Conservation (phyloP, 2,329 filamentous ascomycete species). For the Diaporthe sp. region DNA sequence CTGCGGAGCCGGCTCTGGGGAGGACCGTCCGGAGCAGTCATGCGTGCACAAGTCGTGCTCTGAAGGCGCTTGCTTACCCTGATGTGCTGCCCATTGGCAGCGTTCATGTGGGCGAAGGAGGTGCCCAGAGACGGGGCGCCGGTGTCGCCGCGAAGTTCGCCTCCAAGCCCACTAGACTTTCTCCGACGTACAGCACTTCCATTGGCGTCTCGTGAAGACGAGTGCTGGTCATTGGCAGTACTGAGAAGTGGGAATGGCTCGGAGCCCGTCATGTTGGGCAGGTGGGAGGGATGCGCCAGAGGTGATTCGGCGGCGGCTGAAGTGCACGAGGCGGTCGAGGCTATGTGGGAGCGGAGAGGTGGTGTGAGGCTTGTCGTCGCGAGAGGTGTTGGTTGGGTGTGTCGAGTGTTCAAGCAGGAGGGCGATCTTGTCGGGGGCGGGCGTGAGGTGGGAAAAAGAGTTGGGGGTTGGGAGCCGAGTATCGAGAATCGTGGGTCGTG, state of each 20-base stretch:
- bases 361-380: background rate
- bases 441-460: background rate
- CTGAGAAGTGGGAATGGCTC: constrained; percentile 68
- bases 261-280: constrained; percentile 53
- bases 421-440: background rate
- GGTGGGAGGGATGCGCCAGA: constrained; percentile 7
- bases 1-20: background rate
- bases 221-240: constrained; percentile 60
- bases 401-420: background rate
- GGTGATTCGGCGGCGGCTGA: background rate
- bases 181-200: constrained; percentile 54
- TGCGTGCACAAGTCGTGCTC: background rate
- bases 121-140: constrained; percentile 65
- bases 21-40: background rate
- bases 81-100: constrained; percentile 36
- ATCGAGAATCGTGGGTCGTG: constrained; percentile 5
- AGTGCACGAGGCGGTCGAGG: background rate
- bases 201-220: constrained; percentile 48
- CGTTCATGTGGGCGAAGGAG: constrained; percentile 57
- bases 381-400: background rate
- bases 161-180: constrained; percentile 66
- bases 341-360: background rate
- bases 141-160: constrained; percentile 65
- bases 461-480: background rate
- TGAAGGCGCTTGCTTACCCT: constrained; percentile 17